phyloP scores from a whole-genome alignment of 2,329 filamentous ascomycete species.

The Drechslera avenae region DNA sequence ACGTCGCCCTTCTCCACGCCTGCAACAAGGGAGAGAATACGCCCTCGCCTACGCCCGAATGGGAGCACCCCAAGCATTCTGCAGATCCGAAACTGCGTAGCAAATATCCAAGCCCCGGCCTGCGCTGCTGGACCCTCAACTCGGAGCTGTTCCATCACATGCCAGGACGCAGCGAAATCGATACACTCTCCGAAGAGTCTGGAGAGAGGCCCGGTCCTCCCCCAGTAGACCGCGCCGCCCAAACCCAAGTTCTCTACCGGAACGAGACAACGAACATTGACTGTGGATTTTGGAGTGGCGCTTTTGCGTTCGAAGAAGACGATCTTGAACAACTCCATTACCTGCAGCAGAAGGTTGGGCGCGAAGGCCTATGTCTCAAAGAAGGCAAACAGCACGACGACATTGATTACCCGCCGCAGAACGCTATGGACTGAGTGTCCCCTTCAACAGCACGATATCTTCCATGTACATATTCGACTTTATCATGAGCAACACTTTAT shows the following conservation, averaged over 20 bases:
- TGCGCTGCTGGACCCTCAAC: conserved; percentile 52
- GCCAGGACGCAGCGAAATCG: conserved; percentile 49
- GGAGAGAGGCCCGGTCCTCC: conserved; percentile 41
- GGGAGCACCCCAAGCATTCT: conserved; percentile 29
- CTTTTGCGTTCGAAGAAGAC: conserved; percentile 43
- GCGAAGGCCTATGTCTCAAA: conserved; percentile 47
- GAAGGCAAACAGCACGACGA: conserved; percentile 23
- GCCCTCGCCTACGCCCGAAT: conserved; percentile 33
- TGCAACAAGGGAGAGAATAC: conserved; percentile 44
- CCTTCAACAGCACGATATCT: not conserved
- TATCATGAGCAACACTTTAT: conserved; percentile 7
- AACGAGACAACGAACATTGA: conserved; percentile 48
- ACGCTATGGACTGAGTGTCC: conserved; percentile 14
- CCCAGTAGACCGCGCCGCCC: conserved; percentile 44
- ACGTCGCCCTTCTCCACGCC: conserved; percentile 51
- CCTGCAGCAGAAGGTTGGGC: conserved; percentile 46
- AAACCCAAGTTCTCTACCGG: conserved; percentile 36
- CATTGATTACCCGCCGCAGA: conserved; percentile 12
- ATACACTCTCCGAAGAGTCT: conserved; percentile 35
- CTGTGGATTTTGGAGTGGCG: conserved; percentile 49
- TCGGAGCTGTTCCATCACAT: conserved; percentile 54
- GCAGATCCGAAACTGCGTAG: conserved; percentile 24
- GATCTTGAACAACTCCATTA: conserved; percentile 39
- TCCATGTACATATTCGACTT: conserved; percentile 13
- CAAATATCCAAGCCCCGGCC: conserved; percentile 42